Evolutionary conservation across 208 protist species (phyloP).

Genomic region (Leishmania amazonensis): DNA sequence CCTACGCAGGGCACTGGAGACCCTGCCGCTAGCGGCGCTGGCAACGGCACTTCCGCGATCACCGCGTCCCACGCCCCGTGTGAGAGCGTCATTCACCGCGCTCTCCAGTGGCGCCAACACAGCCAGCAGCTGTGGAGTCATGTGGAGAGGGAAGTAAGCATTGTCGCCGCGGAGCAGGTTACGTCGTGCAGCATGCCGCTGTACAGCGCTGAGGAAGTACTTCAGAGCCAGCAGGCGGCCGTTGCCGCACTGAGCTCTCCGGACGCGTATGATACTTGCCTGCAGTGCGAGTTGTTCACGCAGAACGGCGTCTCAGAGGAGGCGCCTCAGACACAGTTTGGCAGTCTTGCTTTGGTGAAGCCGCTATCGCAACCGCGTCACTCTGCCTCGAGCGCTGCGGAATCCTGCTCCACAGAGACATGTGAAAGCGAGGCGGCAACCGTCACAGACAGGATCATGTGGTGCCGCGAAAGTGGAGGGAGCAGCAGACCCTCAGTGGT

Average conservation of each 20-base stretch:
- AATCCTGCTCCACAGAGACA: background rate
- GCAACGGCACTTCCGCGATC: background rate
- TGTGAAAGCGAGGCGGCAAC: background rate
- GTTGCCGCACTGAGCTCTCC: slow-evolving; percentile 1
- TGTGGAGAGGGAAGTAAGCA: slow-evolving; percentile 8
- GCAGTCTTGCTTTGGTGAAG: background rate
- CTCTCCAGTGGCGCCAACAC: slow-evolving; percentile 5
- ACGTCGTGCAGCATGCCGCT: slow-evolving; percentile 14
- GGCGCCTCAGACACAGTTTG: too few species aligned
- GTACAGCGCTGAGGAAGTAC: slow-evolving; percentile 14
- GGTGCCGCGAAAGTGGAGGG: background rate
- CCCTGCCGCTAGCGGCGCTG: background rate
- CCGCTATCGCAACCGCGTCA: background rate
- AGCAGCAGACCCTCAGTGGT: background rate
- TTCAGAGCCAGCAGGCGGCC: slow-evolving; percentile 14
- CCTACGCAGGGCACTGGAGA: background rate
- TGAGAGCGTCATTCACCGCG: background rate
- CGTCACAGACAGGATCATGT: background rate
- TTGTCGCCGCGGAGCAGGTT: slow-evolving; percentile 27
- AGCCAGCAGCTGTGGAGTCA: slow-evolving; percentile 8
- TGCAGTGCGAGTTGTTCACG: background rate
- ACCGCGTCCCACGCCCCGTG: too few species aligned
- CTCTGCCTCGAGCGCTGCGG: background rate
- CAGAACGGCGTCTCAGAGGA: background rate
- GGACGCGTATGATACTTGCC: background rate